Percentiles rank a stretch among this genome's conserved stretches.
Conservation (phyloP, 768 basidiomycete species). For the Termitomyces titanicus region DNA sequence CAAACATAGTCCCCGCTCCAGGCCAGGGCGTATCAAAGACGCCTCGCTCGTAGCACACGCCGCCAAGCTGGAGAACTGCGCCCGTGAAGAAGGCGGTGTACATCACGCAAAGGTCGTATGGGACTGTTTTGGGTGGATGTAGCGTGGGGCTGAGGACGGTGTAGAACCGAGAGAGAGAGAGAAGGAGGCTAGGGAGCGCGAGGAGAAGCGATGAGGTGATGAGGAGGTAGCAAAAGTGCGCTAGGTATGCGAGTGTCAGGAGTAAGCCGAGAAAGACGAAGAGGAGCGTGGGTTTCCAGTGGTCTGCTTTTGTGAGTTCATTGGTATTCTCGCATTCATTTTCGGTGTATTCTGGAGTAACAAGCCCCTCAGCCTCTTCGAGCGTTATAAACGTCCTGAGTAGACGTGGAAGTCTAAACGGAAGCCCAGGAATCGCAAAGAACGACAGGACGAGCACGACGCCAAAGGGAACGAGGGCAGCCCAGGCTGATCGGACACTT, state of each 20-base stretch:
- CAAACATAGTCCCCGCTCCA: conserved; percentile 22
- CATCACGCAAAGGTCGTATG: conserved; percentile 59
- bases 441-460: conserved; percentile 31
- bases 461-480: conserved; percentile 26
- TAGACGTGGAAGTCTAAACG: background rate
- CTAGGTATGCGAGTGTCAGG: conserved; percentile 57
- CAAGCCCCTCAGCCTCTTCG: conserved; percentile 47
- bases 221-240: conserved; percentile 51
- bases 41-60: conserved; percentile 46
- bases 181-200: conserved; percentile 39
- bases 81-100: conserved; percentile 47
- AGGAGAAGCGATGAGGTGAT: conserved; percentile 27
- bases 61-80: conserved; percentile 48
- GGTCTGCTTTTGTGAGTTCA: conserved; percentile 14
- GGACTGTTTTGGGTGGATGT: conserved; percentile 55
- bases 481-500: background rate
- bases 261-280: conserved; percentile 53
- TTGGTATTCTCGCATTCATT: conserved; percentile 11
- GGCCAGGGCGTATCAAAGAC: conserved; percentile 43
- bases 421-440: conserved; percentile 22
- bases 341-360: conserved; percentile 2
- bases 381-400: conserved; percentile 40
- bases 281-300: conserved; percentile 27
- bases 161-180: conserved; percentile 65
- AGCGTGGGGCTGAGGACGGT: conserved; percentile 50